Evolutionary conservation across 2,329 filamentous ascomycete genomes (phyloP), one percentile per base, ranked within the genome.

Genomic region (Acephala macrosclerotiorum): DNA sequence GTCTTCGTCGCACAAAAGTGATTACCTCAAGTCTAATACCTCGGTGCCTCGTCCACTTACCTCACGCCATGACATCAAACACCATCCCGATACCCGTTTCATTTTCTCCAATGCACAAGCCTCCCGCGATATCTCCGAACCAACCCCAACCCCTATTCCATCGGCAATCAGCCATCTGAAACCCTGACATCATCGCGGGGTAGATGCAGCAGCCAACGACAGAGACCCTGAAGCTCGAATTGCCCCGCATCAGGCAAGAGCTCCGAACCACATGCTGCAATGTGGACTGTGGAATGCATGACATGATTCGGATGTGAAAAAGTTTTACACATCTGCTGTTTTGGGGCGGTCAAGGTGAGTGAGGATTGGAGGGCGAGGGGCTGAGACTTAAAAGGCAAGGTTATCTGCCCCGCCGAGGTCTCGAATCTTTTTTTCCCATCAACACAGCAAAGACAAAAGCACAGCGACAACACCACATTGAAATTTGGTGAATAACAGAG

Each of bases 131-230:
- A 59, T 45, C 25, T 59, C 26, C 40, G 40, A 42, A 29, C 22
- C 5, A 33, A n/a, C 57, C 36, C 14, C 57, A n/a, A 38, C 36
- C 14, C 57, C 6, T 45, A 14, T 14, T 35, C 7, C 20, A 4
- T 36, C 60, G 36, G 47, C 59, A 61, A 42, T 29, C 25, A 49
- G 45, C 45, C 11, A 4, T 33, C 9, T 40, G 6, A 5, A 38
- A 35, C 12, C 20, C 62, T 66, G 64, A 66, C 64, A 62, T 66
- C 64, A 66, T 36, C 56, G 40, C 35, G 61, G 61, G 42, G 42
- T 58, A 63, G 14, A 22, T 22, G 45, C 45, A 22, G n/a, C 45
- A 49, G n/a, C 51, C 51, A 36, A 56, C 33, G 51, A 35, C 51
- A 16, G 26, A 56, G 51, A 56, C 20, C 26, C 25, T 36, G 8